Conservation (phyloP, 129 eudicot species). For the Mikania micrantha region DNA sequence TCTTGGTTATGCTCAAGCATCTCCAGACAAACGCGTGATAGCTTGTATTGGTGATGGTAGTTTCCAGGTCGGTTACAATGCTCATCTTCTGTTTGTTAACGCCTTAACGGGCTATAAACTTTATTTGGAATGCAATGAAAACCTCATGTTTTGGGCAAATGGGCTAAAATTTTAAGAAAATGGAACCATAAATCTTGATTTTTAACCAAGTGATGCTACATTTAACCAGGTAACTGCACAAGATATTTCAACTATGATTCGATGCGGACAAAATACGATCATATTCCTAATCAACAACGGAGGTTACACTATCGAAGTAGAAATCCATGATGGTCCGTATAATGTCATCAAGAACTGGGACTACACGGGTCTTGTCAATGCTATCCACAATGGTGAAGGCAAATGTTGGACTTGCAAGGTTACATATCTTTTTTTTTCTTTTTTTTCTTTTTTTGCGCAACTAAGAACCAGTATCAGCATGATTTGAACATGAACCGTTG, state of each 20-base stretch:
- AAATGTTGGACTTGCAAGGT: conserved; percentile 91
- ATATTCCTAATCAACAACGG: conserved; percentile 77
- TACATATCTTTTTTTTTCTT: too few species aligned
- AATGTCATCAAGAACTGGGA: conserved; percentile 91
- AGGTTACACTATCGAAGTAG: conserved; percentile 93
- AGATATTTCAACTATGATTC: conserved; percentile 31
- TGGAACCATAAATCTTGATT: neutral
- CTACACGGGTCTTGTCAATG: conserved; percentile 74
- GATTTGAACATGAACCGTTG: neutral
- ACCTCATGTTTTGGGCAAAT: neutral
- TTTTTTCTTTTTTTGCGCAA: too few species aligned
- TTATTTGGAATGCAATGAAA: neutral
- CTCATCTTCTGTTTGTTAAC: neutral
- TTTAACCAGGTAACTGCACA: conserved; percentile 37
- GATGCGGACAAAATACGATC: conserved; percentile 20
- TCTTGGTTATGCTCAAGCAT: conserved; percentile 92
- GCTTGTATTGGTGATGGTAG: conserved; percentile 95
- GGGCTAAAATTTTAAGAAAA: neutral
- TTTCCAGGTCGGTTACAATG: conserved; percentile 54
- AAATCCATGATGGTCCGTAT: conserved; percentile 94
- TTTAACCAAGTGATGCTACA: neutral
- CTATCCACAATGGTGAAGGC: conserved; percentile 78
- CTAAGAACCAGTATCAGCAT: too few species aligned
- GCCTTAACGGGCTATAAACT: neutral
- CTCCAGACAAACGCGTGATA: conserved; percentile 66